Evolutionary conservation across 2,329 filamentous ascomycete species (phyloP), one percentile per base, ranked within the genome.

Genomic region (Hymenoscyphus salicellus): DNA sequence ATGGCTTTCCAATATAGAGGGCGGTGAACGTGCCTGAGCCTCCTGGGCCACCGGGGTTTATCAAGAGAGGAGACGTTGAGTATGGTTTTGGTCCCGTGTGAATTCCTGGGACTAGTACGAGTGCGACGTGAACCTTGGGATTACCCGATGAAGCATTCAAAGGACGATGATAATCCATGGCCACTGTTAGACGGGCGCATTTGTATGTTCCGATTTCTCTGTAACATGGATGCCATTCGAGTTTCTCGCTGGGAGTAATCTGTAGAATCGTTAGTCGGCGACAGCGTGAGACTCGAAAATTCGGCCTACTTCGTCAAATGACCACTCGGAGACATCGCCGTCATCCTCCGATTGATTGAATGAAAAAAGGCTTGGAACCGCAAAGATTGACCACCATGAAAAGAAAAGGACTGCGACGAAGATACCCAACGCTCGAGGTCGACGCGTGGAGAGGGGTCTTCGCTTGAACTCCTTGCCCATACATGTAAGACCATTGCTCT

Each of bases 111-210:
- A 68, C 61, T 46, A 74, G 20, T 5, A 73, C n/a, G 2, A 73
- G 62, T 10, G 70, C 72, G 55, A 74, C 64, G 55, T 73, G 66
- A 16, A 74, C 72, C 62, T 72, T 74, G 11, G 72, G 72, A 23
- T 72, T 70, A 26, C 69, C 59, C 36, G 67, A 56, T 33, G 72
- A 74, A 30, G 63, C 72, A 65, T 78, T 77, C 55, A 81, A 65
- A 8, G 79, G 78, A 16, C 78, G 76, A 64, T 76, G 71, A 65
- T 82, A 81, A 68, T 82, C 80, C 77, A 82, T 80, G 10, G 81
- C 78, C 3, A 82, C 78, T 7, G 79, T 80, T 10, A 82, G 75
- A 26, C 80, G 76, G 55, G 81, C 78, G 70, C 80, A 82, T 64
- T 75, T 72, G 62, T 78, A 75, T 4, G 17, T 28, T 20, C 66